Evolutionary conservation across 129 eudicot genomes (phyloP).

Genomic region (Sambucus nigra): DNA sequence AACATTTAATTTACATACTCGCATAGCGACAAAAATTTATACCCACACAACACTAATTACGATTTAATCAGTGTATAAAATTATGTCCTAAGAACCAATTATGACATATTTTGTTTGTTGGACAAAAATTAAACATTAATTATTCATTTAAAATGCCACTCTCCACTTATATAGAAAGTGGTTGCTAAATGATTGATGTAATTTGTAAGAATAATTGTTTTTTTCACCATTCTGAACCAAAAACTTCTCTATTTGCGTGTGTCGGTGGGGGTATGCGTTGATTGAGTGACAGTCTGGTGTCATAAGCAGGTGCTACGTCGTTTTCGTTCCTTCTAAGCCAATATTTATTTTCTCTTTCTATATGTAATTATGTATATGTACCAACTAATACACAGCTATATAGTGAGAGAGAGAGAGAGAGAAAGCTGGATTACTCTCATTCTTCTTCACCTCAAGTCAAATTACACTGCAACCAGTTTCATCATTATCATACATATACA

Average conservation of each 20-base stretch:
- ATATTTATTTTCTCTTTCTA: background rate
- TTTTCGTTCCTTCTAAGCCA: conserved; percentile 9
- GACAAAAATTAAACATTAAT: no score
- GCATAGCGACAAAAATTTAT: no score
- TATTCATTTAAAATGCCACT: no score
- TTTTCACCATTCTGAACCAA: no score
- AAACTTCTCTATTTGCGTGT: background rate
- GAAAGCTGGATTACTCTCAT: background rate
- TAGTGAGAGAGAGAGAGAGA: conserved; percentile 1
- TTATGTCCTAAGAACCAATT: no score
- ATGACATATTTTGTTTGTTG: no score
- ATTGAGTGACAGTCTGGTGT: background rate
- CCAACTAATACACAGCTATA: conserved; percentile 3
- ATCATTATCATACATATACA: background rate
- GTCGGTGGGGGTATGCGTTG: conserved; percentile 19
- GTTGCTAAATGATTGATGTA: no score
- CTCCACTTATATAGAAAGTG: no score
- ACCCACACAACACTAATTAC: no score
- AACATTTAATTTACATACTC: no score
- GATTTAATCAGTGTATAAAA: no score
- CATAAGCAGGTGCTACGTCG: conserved; percentile 9
- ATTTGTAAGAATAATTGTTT: no score
- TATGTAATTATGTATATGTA: background rate
- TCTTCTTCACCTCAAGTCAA: background rate
- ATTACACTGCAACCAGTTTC: background rate